Percentiles rank a stretch among this genome's conserved stretches.
Evolutionary conservation across 441 rosid species (phyloP).

Genomic region (Croton setiger): DNA sequence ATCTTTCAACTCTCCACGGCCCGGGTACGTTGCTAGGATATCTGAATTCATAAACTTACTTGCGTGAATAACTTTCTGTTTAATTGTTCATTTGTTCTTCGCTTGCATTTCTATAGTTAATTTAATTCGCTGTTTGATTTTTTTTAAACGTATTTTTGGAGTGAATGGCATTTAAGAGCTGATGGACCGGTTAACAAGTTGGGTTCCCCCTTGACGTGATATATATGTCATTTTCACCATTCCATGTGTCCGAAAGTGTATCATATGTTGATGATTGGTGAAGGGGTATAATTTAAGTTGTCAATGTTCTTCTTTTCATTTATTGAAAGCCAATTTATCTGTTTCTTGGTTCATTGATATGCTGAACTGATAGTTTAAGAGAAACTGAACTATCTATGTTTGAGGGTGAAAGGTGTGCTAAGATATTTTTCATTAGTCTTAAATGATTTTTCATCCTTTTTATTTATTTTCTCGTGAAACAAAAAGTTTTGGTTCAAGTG

Average conservation of each 20-base stretch:
- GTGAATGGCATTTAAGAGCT: too few relatives aligned
- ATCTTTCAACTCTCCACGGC: conserved; percentile 56
- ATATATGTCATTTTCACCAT: not conserved
- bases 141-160: too few relatives aligned
- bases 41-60: not conserved
- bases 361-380: not conserved
- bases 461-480: not conserved
- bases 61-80: not conserved
- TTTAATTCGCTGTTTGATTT: too few relatives aligned
- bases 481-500: not conserved
- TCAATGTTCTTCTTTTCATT: not conserved
- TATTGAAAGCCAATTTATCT: not conserved
- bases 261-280: too few relatives aligned
- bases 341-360: not conserved
- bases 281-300: not conserved
- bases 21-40: conserved; percentile 42
- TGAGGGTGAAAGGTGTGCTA: too few relatives aligned
- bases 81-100: not conserved
- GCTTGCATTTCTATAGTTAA: not conserved
- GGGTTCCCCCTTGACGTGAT: too few relatives aligned
- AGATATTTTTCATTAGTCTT: not conserved
- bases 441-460: not conserved
- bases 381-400: too few relatives aligned
- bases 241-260: not conserved
- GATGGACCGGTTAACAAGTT: too few relatives aligned